Evolutionary conservation across 2,329 filamentous ascomycete genomes (phyloP).

Genomic region (Pyrenophora graminea): DNA sequence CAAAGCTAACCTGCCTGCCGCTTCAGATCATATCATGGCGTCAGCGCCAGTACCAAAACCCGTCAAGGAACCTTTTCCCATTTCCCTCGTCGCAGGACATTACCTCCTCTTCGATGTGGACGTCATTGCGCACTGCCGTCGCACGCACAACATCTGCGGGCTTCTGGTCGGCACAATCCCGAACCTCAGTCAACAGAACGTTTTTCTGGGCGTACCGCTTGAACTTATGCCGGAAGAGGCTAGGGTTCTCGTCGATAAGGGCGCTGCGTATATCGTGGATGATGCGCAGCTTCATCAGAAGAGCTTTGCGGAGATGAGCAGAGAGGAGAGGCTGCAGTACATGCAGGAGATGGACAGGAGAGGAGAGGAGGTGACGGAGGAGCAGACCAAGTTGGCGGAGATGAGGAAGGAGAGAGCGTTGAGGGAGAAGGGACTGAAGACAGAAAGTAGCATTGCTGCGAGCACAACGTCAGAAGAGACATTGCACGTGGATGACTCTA

Average conservation of each 20-base stretch:
- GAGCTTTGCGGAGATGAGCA: constrained; percentile 63
- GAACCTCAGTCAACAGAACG: constrained; percentile 91
- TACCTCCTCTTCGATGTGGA: constrained; percentile 91
- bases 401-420: constrained; percentile 55
- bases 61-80: constrained; percentile 67
- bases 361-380: constrained; percentile 55
- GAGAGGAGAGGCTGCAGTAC: constrained; percentile 65
- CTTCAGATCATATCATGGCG: constrained; percentile 36
- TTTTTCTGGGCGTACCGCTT: constrained; percentile 86
- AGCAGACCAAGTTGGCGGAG: constrained; percentile 54
- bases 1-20: constrained; percentile 25
- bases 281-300: constrained; percentile 72
- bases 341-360: constrained; percentile 60
- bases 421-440: constrained; percentile 52
- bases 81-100: constrained; percentile 77
- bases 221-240: constrained; percentile 93
- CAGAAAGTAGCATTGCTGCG: constrained; percentile 17
- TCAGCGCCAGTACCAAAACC: constrained; percentile 32
- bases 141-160: constrained; percentile 81
- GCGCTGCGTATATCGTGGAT: constrained; percentile 78
- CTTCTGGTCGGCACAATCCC: constrained; percentile 86
- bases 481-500: constrained; percentile 15
- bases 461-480: constrained; percentile 19
- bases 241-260: constrained; percentile 75
- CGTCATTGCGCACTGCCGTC: constrained; percentile 75